Conservation (phyloP, 106 monocot species). For the Ottelia alismoides region DNA sequence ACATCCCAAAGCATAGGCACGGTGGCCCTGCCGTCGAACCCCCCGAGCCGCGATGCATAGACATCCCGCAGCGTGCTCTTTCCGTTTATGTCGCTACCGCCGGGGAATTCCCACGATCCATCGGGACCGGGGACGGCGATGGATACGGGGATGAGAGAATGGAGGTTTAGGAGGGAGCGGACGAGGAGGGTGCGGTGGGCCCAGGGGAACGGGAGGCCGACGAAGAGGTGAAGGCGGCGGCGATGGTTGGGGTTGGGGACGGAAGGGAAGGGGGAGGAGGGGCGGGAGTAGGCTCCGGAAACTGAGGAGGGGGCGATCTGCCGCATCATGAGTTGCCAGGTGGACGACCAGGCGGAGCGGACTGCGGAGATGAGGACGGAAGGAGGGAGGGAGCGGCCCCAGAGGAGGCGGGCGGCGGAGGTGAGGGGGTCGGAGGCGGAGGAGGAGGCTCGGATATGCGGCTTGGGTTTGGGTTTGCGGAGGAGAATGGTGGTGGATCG, state of each 20-base stretch:
- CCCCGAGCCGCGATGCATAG: constrained; percentile 37
- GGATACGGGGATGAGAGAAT: constrained; percentile 27
- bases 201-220: constrained; percentile 82
- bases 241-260: constrained; percentile 18
- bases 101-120: no score
- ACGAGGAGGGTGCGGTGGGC: constrained; percentile 78
- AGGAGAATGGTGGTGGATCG: no score
- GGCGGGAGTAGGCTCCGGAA: constrained; percentile 70
- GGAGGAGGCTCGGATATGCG: constrained; percentile 3
- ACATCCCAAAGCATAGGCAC: constrained; percentile 94
- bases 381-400: constrained; percentile 83
- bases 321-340: constrained; percentile 92
- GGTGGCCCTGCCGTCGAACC: constrained; percentile 70
- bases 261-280: constrained; percentile 47
- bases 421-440: constrained; percentile 43
- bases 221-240: constrained; percentile 57
- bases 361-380: constrained; percentile 48
- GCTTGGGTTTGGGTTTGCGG: no score
- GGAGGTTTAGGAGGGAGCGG: constrained; percentile 51
- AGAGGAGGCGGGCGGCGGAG: constrained; percentile 51
- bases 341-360: constrained; percentile 65
- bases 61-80: constrained; percentile 54
- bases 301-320: constrained; percentile 73
- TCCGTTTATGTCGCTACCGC: constrained; percentile 5
- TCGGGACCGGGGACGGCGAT: constrained; percentile 49